Evolutionary conservation across 345 rosid genomes (phyloP), one percentile per base, ranked within the genome.

Genomic region (Garcia nutans): DNA sequence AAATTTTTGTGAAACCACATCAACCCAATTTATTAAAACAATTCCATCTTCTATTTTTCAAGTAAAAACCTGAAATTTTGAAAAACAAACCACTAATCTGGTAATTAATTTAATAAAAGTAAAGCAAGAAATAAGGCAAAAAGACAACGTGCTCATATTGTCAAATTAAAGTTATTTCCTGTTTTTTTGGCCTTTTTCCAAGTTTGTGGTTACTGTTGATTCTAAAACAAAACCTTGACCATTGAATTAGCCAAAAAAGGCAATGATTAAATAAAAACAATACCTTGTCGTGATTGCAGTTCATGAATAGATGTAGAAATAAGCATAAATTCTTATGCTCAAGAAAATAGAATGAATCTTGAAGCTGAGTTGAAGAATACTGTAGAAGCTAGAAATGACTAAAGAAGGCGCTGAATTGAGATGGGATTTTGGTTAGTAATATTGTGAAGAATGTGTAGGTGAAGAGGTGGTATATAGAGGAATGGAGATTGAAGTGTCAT

Each of bases 1-100:
- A 76, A 77, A 77, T 80, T 82, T 71, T 59, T 44, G 15, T 65
- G 66, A 69, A 76, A 84, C 54, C 79, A 78, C 23, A 68, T 78
- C 77, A 76, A 31, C 28, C 79, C 80, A 78, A 67, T 57, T 23
- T 66, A 77, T 47, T 52, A 42, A 63, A 37, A 8, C 37, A 15
- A 62, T 79, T 76, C 64, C 75, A 67, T 79, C 54, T 31, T 28
- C 5, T 6, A 37, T 4, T 49, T 37, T 50, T 67, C 20, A 60
- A 66, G 33, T 28, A 71, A 59, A n/a, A 2, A 65, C 82, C 84
- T 85, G 68, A 60, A 63, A 74, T 74, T 73, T 23, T 71, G 31
- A 72, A 47, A 77, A 68, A 54, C 55, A 75, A 66, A 17, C 33
- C 50, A 22, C 61, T 20, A 60, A 58, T 72, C 61, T 75, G 73